phyloP scores from a whole-genome alignment of 108 stramenopile species.

The Nitzschia sp. region DNA sequence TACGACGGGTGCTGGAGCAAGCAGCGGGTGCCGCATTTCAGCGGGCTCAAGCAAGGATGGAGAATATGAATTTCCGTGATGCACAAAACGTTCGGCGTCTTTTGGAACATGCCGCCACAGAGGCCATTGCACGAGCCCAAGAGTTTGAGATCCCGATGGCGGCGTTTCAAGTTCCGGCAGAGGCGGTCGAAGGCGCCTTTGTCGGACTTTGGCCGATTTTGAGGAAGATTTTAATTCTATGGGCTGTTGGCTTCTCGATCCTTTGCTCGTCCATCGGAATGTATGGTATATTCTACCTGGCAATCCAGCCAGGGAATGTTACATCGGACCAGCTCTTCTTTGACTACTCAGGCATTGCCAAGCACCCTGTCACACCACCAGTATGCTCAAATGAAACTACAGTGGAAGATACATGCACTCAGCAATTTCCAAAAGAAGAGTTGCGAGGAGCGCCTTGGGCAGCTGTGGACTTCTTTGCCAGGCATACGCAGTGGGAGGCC shows the following conservation, averaged over 20 bases:
- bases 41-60: neutral
- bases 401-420: neutral
- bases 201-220: slow-evolving; percentile 36
- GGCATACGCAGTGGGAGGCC: slow-evolving; percentile 37
- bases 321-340: slow-evolving; percentile 34
- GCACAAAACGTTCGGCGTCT: slow-evolving; percentile 16
- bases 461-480: slow-evolving; percentile 46
- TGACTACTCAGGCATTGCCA: slow-evolving; percentile 43
- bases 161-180: neutral
- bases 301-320: slow-evolving; percentile 37
- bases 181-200: slow-evolving; percentile 22
- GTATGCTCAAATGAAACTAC: neutral
- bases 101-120: slow-evolving; percentile 14
- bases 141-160: neutral
- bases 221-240: slow-evolving; percentile 7
- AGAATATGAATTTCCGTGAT: slow-evolving; percentile 8
- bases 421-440: neutral
- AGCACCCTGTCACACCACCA: slow-evolving; percentile 6
- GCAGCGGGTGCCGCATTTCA: slow-evolving; percentile 4
- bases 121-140: slow-evolving; percentile 13
- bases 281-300: slow-evolving; percentile 38
- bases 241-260: slow-evolving; percentile 3
- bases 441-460: slow-evolving; percentile 35
- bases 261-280: slow-evolving; percentile 14
- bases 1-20: slow-evolving; percentile 6